These are phyloP conservation scores for Xerocomellus dryophilus DNA, from an alignment of 768 basidiomycete genomes.

Conservation along the genomic window DNA sequence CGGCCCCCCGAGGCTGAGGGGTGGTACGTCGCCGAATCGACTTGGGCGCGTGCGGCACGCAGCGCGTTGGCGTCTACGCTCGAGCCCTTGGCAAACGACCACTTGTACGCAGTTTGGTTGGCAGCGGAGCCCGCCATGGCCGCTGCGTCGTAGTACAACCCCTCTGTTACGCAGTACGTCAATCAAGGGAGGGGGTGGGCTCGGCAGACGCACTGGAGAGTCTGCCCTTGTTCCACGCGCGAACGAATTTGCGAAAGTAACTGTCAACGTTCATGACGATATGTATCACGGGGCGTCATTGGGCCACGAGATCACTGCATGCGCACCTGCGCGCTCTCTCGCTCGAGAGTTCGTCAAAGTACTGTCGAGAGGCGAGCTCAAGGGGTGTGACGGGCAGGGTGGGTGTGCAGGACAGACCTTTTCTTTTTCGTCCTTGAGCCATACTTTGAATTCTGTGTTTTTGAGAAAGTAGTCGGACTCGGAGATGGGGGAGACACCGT, in stretches of 20 bases:
- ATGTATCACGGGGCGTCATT: slow-evolving; percentile 13
- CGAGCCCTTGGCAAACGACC: slow-evolving; percentile 74
- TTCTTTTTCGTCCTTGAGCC: slow-evolving; percentile 74
- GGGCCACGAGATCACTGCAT: slow-evolving; percentile 13
- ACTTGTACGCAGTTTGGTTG: slow-evolving; percentile 79
- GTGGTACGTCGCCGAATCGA: slow-evolving; percentile 45
- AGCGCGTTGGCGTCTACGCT: slow-evolving; percentile 58
- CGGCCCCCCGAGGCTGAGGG: slow-evolving; percentile 27
- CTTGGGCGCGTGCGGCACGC: slow-evolving; percentile 56
- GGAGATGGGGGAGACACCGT: slow-evolving; percentile 58
- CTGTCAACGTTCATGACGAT: slow-evolving; percentile 34
- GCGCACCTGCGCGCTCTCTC: slow-evolving; percentile 75
- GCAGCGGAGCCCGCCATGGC: slow-evolving; percentile 54
- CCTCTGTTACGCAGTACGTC: slow-evolving; percentile 33
- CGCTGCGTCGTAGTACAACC: slow-evolving; percentile 61
- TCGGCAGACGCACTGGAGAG: slow-evolving; percentile 48
- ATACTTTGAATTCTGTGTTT: slow-evolving; percentile 79
- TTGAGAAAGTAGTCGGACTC: slow-evolving; percentile 90
- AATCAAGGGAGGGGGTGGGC: background rate
- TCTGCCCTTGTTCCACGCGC: slow-evolving; percentile 83
- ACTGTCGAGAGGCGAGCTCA: slow-evolving; percentile 1
- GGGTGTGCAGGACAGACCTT: slow-evolving; percentile 40
- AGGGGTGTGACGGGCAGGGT: background rate
- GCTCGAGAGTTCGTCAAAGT: slow-evolving; percentile 77
- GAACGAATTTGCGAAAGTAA: slow-evolving; percentile 92